Evolutionary conservation across 805 yeast genomes (phyloP).

Genomic region (Ogataea ganodermae): DNA sequence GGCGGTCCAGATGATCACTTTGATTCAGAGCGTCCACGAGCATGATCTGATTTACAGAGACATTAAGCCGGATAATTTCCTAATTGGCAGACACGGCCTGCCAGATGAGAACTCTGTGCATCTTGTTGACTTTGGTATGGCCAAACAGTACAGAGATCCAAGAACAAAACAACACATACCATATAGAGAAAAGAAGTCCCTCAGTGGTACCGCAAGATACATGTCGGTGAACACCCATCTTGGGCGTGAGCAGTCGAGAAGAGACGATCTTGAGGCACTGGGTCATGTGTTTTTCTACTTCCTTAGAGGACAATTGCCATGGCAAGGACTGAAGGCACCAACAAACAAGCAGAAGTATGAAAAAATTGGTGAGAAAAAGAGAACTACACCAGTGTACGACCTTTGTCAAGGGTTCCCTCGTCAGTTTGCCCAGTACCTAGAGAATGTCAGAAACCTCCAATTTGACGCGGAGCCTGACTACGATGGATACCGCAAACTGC

Average conservation of each 20-base stretch:
- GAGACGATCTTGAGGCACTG: constrained; percentile 94
- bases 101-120: constrained; percentile 84
- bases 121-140: constrained; percentile 98
- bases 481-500: constrained; percentile 75
- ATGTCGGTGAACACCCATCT: constrained; percentile 97
- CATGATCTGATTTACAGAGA: constrained; percentile 93
- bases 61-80: constrained; percentile 95
- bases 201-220: constrained; percentile 98
- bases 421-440: constrained; percentile 90
- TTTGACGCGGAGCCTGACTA: constrained; percentile 96
- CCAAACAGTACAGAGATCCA: constrained; percentile 96
- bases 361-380: constrained; percentile 95
- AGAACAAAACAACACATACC: constrained; percentile 95
- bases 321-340: constrained; percentile 99
- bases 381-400: constrained; percentile 82
- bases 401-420: constrained; percentile 87
- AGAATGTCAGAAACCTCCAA: constrained; percentile 81
- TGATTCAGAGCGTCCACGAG: constrained; percentile 85
- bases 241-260: constrained; percentile 94
- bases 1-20: constrained; percentile 89
- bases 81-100: constrained; percentile 86
- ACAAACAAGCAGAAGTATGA: constrained; percentile 97
- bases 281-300: constrained; percentile 97
- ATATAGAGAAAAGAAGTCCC: constrained; percentile 90
- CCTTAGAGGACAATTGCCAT: constrained; percentile 90